Evolutionary conservation across 305 asterid genomes (phyloP).

Genomic region (Fraxinus sp.): DNA sequence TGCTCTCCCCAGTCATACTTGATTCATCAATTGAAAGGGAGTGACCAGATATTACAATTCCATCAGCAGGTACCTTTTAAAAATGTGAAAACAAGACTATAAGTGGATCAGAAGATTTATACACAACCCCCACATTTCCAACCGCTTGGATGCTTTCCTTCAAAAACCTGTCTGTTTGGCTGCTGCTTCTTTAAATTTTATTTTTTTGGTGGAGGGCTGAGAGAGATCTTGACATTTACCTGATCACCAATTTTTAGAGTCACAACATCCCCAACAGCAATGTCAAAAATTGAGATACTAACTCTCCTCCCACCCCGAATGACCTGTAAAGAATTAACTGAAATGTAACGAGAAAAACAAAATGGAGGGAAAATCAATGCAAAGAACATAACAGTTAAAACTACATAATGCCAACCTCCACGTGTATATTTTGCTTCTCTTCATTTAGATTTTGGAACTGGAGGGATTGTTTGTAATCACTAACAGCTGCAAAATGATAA

Average conservation of each 20-base stretch:
- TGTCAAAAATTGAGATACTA: conserved; percentile 76
- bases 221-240: conserved; percentile 40
- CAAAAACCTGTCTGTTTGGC: conserved; percentile 2
- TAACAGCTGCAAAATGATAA: conserved; percentile 59
- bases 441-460: conserved; percentile 94
- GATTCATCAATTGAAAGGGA: conserved; percentile 93
- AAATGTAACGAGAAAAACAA: conserved; percentile 15
- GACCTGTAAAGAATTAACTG: conserved; percentile 54
- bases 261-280: conserved; percentile 89
- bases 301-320: conserved; percentile 78
- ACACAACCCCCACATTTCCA: conserved; percentile 7
- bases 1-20: conserved; percentile 99
- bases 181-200: not conserved
- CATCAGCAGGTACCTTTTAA: conserved; percentile 92
- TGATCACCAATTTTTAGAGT: conserved; percentile 98
- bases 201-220: not conserved
- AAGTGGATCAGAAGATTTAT: not conserved
- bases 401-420: conserved; percentile 56
- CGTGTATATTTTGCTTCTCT: conserved; percentile 93
- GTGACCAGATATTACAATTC: conserved; percentile 70
- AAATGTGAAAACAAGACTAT: conserved; percentile 19
- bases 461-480: conserved; percentile 94
- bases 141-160: not conserved
- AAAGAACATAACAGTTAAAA: conserved; percentile 11
- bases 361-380: not conserved